Conservation (phyloP, 1,284 basidiomycete species). For the Caloboletus firmus region DNA sequence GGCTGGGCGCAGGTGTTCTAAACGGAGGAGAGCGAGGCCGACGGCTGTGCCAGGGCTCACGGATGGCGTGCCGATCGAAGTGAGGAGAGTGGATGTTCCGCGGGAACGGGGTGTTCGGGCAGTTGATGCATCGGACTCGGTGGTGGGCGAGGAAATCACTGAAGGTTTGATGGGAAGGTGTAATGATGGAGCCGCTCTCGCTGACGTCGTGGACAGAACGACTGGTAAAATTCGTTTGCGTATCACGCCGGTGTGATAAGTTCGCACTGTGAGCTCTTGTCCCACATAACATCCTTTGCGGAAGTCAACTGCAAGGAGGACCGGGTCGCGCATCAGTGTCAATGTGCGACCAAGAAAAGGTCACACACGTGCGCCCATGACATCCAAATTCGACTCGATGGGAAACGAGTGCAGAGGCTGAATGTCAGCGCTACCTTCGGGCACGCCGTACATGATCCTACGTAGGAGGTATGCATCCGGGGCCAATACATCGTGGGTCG, state of each 20-base stretch:
- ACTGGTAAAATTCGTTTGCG: conserved; percentile 91
- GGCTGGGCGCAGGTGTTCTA: conserved; percentile 55
- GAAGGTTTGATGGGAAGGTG: conserved; percentile 26
- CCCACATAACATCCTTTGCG: conserved; percentile 98
- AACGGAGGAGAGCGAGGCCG: conserved; percentile 68
- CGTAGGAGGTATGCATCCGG: conserved; percentile 72
- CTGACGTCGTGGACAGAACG: conserved; percentile 22
- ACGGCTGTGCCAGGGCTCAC: conserved; percentile 38
- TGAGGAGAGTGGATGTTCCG: conserved; percentile 67
- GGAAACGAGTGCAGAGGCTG: conserved; percentile 79
- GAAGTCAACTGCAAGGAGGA: conserved; percentile 82
- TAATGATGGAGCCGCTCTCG: neutral
- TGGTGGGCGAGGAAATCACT: conserved; percentile 14
- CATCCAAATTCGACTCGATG: conserved; percentile 91
- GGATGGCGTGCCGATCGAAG: conserved; percentile 40
- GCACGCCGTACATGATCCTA: conserved; percentile 81
- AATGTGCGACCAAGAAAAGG: neutral
- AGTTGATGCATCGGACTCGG: conserved; percentile 1
- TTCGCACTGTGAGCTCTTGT: conserved; percentile 95
- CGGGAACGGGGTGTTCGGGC: conserved; percentile 46
- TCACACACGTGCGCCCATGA: conserved; percentile 85
- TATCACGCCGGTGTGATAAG: conserved; percentile 91
- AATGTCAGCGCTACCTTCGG: conserved; percentile 85
- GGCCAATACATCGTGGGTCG: conserved; percentile 52
- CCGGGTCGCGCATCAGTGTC: conserved; percentile 2